Percentiles rank a stretch among this genome's conserved stretches.
These are phyloP conservation scores for Exophiala viscosa DNA, from an alignment of 2,329 filamentous ascomycete genomes.

Conservation along the genomic window DNA sequence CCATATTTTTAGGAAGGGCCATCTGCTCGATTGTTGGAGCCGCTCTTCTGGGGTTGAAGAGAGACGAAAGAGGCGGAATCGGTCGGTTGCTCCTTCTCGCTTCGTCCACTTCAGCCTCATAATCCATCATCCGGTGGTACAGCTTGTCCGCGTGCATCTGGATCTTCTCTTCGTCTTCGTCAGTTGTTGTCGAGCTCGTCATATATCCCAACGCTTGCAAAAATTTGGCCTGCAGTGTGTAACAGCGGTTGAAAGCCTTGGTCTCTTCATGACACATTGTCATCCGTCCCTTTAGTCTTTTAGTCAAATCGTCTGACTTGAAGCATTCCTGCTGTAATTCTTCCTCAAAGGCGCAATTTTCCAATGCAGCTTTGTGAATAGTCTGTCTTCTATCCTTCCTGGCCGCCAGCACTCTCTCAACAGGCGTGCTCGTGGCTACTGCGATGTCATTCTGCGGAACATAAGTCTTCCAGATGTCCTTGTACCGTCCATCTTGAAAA, in stretches of 20 bases:
- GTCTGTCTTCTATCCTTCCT: conserved; percentile 77
- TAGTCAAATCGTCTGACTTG: conserved; percentile 62
- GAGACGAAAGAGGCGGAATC: conserved; percentile 42
- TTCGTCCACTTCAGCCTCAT: conserved; percentile 71
- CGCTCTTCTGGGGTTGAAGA: conserved; percentile 39
- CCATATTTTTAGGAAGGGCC: conserved; percentile 21
- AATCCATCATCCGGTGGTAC: conserved; percentile 79
- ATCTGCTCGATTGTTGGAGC: conserved; percentile 35
- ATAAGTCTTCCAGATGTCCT: conserved; percentile 92
- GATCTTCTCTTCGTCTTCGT: conserved; percentile 76
- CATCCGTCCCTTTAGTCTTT: conserved; percentile 51
- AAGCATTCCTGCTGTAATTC: conserved; percentile 80
- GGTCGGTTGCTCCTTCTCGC: conserved; percentile 43
- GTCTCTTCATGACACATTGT: conserved; percentile 80
- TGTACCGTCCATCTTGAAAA: conserved; percentile 68
- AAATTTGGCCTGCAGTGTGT: conserved; percentile 83
- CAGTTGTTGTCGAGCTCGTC: conserved; percentile 56
- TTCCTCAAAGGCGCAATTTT: conserved; percentile 90
- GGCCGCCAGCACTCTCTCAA: conserved; percentile 75
- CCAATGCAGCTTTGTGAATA: conserved; percentile 76
- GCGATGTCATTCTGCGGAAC: conserved; percentile 67
- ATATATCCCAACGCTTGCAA: conserved; percentile 82
- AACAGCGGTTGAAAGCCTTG: conserved; percentile 76
- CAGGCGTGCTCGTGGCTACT: conserved; percentile 66
- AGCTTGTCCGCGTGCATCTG: conserved; percentile 94